Percentiles rank a stretch among this genome's conserved stretches.
Evolutionary conservation across 208 protist genomes (phyloP).

Genomic region (Wallacemonas sp.): DNA sequence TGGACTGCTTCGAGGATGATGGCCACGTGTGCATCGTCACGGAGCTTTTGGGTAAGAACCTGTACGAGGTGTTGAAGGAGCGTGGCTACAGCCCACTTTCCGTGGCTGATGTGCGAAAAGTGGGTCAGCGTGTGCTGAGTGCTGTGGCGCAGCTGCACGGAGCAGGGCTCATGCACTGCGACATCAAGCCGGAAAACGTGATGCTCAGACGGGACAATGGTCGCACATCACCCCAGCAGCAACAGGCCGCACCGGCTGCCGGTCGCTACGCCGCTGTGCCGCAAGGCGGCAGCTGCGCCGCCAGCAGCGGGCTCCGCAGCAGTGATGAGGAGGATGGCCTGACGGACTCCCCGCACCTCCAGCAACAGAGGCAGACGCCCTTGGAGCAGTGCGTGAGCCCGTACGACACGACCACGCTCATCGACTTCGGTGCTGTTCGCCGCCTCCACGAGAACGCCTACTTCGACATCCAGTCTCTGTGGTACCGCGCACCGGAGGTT

Average conservation of each 20-base stretch:
- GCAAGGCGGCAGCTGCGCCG: slow-evolving; percentile 12
- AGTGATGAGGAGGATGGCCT: slow-evolving; percentile 18
- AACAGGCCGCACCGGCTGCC: neutral
- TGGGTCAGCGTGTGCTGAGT: slow-evolving; percentile 40
- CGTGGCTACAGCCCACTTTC: slow-evolving; percentile 54
- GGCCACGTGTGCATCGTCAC: slow-evolving; percentile 85
- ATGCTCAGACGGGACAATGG: slow-evolving; percentile 62
- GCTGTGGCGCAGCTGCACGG: slow-evolving; percentile 66
- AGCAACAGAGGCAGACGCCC: neutral
- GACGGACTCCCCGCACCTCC: slow-evolving; percentile 11
- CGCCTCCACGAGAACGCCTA: slow-evolving; percentile 94
- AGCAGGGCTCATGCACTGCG: slow-evolving; percentile 94
- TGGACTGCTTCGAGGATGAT: slow-evolving; percentile 77
- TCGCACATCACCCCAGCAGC: neutral
- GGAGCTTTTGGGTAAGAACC: slow-evolving; percentile 70
- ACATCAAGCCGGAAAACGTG: slow-evolving; percentile 97
- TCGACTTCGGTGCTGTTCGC: slow-evolving; percentile 98
- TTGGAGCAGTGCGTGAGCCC: neutral
- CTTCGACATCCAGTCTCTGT: slow-evolving; percentile 95
- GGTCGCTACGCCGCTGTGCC: neutral
- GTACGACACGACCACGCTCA: slow-evolving; percentile 64
- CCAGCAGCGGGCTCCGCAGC: slow-evolving; percentile 19
- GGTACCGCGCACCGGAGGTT: slow-evolving; percentile 93
- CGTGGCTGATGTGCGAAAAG: slow-evolving; percentile 50
- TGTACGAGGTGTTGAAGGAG: slow-evolving; percentile 64